Conservation (phyloP, 116 monocot species). For the Iris pallida region DNA sequence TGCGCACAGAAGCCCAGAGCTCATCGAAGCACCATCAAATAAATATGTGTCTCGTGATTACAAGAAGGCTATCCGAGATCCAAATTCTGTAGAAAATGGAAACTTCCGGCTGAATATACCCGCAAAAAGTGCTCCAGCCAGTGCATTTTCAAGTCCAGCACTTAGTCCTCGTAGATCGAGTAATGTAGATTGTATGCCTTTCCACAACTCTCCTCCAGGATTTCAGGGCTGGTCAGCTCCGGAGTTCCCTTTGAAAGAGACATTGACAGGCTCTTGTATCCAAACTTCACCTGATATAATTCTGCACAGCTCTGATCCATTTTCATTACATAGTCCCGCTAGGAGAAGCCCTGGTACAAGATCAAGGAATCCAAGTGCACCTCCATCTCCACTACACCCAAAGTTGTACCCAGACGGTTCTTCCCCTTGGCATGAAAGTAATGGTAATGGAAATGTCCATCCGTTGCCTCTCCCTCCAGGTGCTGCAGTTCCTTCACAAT, state of each 20-base stretch:
- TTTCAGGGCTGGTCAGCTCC: slow-evolving; percentile 53
- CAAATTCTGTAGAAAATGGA: slow-evolving; percentile 26
- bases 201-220: slow-evolving; percentile 21
- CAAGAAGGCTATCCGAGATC: slow-evolving; percentile 30
- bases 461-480: slow-evolving; percentile 84
- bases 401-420: slow-evolving; percentile 49
- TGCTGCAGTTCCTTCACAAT: slow-evolving; percentile 20
- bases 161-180: slow-evolving; percentile 59
- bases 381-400: slow-evolving; percentile 53
- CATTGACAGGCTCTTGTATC: slow-evolving; percentile 21
- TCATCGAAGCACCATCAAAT: slow-evolving; percentile 9
- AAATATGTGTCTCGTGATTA: slow-evolving; percentile 20
- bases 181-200: slow-evolving; percentile 37
- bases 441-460: slow-evolving; percentile 53
- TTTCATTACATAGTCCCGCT: slow-evolving; percentile 39
- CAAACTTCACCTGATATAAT: slow-evolving; percentile 37
- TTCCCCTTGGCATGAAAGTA: slow-evolving; percentile 32
- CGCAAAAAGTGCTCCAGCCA: slow-evolving; percentile 70
- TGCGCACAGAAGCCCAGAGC: slow-evolving; percentile 34
- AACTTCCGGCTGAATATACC: slow-evolving; percentile 51
- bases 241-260: slow-evolving; percentile 45
- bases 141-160: slow-evolving; percentile 65
- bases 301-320: slow-evolving; percentile 35
- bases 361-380: slow-evolving; percentile 55
- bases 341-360: slow-evolving; percentile 35